phyloP scores from a whole-genome alignment of 192 early-diverging fungal species.

The Linnemannia exigua region DNA sequence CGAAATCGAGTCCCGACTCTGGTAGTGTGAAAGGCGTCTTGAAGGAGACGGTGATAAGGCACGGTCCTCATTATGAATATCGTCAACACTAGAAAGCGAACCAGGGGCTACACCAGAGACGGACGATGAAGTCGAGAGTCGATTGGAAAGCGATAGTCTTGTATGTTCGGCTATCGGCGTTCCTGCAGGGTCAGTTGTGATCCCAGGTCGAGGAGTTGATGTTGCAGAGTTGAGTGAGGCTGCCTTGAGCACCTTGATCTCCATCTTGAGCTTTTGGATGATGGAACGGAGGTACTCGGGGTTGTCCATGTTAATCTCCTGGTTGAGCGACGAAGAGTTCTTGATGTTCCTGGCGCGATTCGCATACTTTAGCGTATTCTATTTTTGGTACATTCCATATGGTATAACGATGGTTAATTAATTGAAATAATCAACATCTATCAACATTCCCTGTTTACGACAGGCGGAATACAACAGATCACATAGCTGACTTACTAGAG shows the following conservation, averaged over 20 bases:
- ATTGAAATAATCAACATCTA: neutral
- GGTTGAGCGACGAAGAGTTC: conserved; percentile 89
- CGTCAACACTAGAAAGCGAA: neutral
- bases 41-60: conserved; percentile 42
- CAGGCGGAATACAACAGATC: neutral
- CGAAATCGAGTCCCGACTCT: conserved; percentile 39
- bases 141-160: conserved; percentile 19
- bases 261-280: conserved; percentile 72
- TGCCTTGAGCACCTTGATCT: conserved; percentile 63
- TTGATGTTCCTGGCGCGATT: conserved; percentile 96
- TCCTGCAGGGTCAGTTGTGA: neutral
- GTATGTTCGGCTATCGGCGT: neutral
- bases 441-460: neutral
- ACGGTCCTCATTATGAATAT: conserved; percentile 9
- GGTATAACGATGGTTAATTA: neutral
- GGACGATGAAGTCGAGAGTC: conserved; percentile 28
- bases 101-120: neutral
- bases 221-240: neutral
- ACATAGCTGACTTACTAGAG: conserved; percentile 62
- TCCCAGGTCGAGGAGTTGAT: neutral
- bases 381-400: neutral
- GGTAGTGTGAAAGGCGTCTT: conserved; percentile 28
- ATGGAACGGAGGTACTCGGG: conserved; percentile 75
- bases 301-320: conserved; percentile 76
- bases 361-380: conserved; percentile 96